phyloP scores from a whole-genome alignment of 352 stramenopile genomes.

The Phytophthora idaei region DNA sequence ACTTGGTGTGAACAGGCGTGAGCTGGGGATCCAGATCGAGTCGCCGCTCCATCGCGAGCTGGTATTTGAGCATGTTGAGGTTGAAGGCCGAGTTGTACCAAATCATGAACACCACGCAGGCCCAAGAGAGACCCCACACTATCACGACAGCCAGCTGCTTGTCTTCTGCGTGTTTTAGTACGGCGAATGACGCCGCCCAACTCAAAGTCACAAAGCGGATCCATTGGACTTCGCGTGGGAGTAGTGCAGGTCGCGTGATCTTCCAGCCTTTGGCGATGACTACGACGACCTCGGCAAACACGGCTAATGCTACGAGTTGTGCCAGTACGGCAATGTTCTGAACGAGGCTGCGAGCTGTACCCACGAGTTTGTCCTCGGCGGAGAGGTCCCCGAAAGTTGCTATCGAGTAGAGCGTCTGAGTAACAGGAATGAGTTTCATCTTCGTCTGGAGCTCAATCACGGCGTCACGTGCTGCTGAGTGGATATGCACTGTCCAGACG shows the following conservation, averaged over 20 bases:
- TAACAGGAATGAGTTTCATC: constrained; percentile 59
- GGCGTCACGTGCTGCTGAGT: constrained; percentile 42
- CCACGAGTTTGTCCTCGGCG: constrained; percentile 36
- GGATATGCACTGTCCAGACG: constrained; percentile 62
- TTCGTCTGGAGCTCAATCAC: constrained; percentile 58
- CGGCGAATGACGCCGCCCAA: constrained; percentile 51
- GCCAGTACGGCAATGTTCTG: constrained; percentile 44
- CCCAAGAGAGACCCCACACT: constrained; percentile 62
- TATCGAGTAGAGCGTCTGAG: constrained; percentile 36
- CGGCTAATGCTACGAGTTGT: constrained; percentile 49
- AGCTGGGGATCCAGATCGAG: constrained; percentile 47
- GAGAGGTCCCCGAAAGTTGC: constrained; percentile 42
- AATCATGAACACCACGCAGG: constrained; percentile 63
- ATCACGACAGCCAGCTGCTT: constrained; percentile 55
- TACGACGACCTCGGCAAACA: constrained; percentile 56
- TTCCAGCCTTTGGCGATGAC: constrained; percentile 75
- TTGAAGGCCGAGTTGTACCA: constrained; percentile 79
- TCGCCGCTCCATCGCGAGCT: constrained; percentile 65
- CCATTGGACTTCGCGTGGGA: constrained; percentile 54
- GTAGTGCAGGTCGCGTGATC: constrained; percentile 59
- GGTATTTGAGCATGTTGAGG: constrained; percentile 72
- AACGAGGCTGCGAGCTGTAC: constrained; percentile 44
- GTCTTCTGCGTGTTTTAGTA: constrained; percentile 48
- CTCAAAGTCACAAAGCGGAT: constrained; percentile 59
- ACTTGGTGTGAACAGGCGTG: constrained; percentile 72